Evolutionary conservation across 345 rosid species (phyloP).

Genomic region (Eucalyptus cladocalyx): DNA sequence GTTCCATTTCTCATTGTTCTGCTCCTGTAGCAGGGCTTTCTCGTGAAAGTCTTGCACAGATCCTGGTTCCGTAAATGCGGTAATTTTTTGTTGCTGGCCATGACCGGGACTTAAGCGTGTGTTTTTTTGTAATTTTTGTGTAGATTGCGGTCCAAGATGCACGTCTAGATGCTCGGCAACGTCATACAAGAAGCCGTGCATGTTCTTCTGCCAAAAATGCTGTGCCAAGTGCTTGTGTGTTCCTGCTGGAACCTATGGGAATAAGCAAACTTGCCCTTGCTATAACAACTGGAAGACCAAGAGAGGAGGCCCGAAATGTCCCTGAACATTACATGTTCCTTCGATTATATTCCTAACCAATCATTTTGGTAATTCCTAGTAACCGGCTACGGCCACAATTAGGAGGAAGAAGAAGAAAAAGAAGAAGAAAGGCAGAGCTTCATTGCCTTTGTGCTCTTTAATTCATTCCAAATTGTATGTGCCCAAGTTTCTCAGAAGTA

Average conservation of each 20-base stretch:
- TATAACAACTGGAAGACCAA: conserved; percentile 65
- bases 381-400: neutral
- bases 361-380: neutral
- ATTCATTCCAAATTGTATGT: neutral
- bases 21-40: neutral
- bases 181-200: conserved; percentile 38
- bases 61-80: neutral
- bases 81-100: neutral
- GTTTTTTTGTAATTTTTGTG: neutral
- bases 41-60: neutral
- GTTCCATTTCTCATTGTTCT: neutral
- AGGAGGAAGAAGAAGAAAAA: neutral
- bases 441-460: neutral
- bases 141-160: conserved; percentile 22
- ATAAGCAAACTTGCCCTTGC: conserved; percentile 65
- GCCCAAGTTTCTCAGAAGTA: neutral
- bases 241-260: conserved; percentile 64
- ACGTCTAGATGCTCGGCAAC: conserved; percentile 22
- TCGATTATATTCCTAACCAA: neutral
- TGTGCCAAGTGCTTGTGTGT: conserved; percentile 63
- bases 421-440: neutral
- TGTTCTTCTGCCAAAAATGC: conserved; percentile 60
- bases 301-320: conserved; percentile 70
- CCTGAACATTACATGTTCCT: conserved; percentile 6
- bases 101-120: neutral